A percentile compares a stretch with the other conserved stretches of the same genome.
Conservation (phyloP, 1,139 yeast species). For the Taphrina flavorubra region DNA sequence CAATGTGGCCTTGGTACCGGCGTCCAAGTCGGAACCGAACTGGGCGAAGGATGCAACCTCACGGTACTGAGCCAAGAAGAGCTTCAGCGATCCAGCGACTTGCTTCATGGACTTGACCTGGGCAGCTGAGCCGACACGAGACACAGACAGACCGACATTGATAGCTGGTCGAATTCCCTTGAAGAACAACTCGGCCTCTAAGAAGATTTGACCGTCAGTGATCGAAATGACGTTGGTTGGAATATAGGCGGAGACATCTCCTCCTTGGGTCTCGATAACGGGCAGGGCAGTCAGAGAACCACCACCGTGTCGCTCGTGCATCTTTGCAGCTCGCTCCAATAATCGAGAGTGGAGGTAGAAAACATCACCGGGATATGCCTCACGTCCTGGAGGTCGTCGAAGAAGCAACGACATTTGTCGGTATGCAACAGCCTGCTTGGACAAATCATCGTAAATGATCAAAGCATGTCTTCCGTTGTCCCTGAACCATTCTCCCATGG, state of each 20-base stretch:
- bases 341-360: slow-evolving; percentile 96
- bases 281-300: slow-evolving; percentile 97
- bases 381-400: slow-evolving; percentile 98
- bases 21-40: slow-evolving; percentile 99
- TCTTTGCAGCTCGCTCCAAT: slow-evolving; percentile 97
- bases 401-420: slow-evolving; percentile 97
- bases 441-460: slow-evolving; percentile 96
- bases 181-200: slow-evolving; percentile 99
- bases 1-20: slow-evolving; percentile 99
- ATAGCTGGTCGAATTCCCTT: slow-evolving; percentile 99
- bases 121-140: slow-evolving; percentile 99
- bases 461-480: slow-evolving; percentile 98
- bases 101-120: slow-evolving; percentile 99
- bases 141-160: slow-evolving; percentile 99
- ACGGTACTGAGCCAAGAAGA: slow-evolving; percentile 99
- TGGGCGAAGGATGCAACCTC: slow-evolving; percentile 99
- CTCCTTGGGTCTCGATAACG: slow-evolving; percentile 98
- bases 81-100: slow-evolving; percentile 99
- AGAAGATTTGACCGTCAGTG: slow-evolving; percentile 97
- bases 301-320: slow-evolving; percentile 86
- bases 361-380: slow-evolving; percentile 97
- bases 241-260: slow-evolving; percentile 98
- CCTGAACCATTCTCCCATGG: slow-evolving; percentile 99
- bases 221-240: slow-evolving; percentile 95
- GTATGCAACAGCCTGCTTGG: slow-evolving; percentile 99